phyloP scores from a whole-genome alignment of 768 basidiomycete species.

The Roridomyces roridus region DNA sequence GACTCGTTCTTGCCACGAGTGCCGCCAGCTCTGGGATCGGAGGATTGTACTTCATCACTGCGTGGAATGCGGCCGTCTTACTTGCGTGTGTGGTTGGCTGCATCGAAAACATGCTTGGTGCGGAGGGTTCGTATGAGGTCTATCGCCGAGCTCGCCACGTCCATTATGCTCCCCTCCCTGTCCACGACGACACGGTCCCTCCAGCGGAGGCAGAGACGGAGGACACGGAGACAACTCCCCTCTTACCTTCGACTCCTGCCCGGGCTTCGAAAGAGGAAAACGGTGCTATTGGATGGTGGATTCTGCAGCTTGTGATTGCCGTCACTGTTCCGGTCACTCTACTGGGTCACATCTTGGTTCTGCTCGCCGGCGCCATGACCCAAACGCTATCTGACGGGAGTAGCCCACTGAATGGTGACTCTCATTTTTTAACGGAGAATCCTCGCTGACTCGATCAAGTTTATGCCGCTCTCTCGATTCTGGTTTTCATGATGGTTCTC shows the following conservation, averaged over 20 bases:
- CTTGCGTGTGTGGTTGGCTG: slow-evolving; percentile 48
- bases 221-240: slow-evolving; percentile 64
- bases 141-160: slow-evolving; percentile 21
- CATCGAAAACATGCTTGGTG: slow-evolving; percentile 35
- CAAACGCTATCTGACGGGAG: slow-evolving; percentile 74
- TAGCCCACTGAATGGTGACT: slow-evolving; percentile 53
- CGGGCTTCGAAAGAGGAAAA: slow-evolving; percentile 23
- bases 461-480: slow-evolving; percentile 50
- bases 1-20: slow-evolving; percentile 58
- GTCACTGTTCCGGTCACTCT: slow-evolving; percentile 62
- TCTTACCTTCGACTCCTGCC: slow-evolving; percentile 38
- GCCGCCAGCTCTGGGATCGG: slow-evolving; percentile 51
- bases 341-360: slow-evolving; percentile 53
- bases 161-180: slow-evolving; percentile 33
- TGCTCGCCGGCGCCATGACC: slow-evolving; percentile 51
- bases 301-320: slow-evolving; percentile 59
- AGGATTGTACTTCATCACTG: slow-evolving; percentile 61
- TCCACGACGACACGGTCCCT: slow-evolving; percentile 15
- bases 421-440: background rate
- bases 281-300: slow-evolving; percentile 54
- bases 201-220: slow-evolving; percentile 37
- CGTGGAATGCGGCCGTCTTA: slow-evolving; percentile 58
- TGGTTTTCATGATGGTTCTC: slow-evolving; percentile 58
- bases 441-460: slow-evolving; percentile 42
- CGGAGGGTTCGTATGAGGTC: slow-evolving; percentile 14